phyloP scores from a whole-genome alignment of 2,329 filamentous ascomycete genomes.

The Fusarium sublunatum region DNA sequence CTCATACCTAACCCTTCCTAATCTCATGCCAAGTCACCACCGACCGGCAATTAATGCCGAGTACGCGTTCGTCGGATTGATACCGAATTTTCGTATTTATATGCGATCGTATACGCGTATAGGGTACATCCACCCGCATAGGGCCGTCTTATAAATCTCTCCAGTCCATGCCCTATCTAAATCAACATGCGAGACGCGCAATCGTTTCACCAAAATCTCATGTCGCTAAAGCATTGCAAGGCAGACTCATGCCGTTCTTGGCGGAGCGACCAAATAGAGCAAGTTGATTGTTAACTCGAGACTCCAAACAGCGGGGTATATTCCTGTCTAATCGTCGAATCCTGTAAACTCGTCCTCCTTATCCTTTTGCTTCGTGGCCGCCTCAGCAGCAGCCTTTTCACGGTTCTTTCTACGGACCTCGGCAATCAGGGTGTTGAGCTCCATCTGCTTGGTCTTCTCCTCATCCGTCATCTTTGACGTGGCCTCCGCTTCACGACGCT shows the following conservation, averaged over 20 bases:
- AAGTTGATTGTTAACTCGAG: neutral
- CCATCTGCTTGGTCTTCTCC: conserved; percentile 70
- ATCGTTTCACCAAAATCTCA: neutral
- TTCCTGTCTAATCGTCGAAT: conserved; percentile 61
- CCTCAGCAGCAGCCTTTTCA: conserved; percentile 51
- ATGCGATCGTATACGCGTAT: conserved; percentile 32
- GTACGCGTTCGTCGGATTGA: conserved; percentile 37
- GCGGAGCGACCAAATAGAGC: neutral
- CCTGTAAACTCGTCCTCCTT: conserved; percentile 68
- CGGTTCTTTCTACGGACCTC: conserved; percentile 70
- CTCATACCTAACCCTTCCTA: no score
- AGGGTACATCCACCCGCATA: neutral
- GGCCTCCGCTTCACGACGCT: conserved; percentile 72
- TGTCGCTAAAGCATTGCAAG: neutral
- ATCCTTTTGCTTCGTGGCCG: conserved; percentile 47
- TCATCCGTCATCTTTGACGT: conserved; percentile 75
- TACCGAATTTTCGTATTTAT: conserved; percentile 34
- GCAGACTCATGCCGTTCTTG: neutral
- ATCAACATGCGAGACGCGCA: conserved; percentile 1
- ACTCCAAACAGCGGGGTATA: conserved; percentile 42
- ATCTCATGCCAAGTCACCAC: no score
- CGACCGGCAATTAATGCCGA: neutral
- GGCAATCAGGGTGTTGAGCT: conserved; percentile 72
- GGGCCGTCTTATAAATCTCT: conserved; percentile 3
- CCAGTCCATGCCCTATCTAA: neutral